A percentile compares a stretch with the other conserved stretches of the same genome.
Evolutionary conservation across 257 asterid species (phyloP).

Genomic region (Solanum pinnatisectum): DNA sequence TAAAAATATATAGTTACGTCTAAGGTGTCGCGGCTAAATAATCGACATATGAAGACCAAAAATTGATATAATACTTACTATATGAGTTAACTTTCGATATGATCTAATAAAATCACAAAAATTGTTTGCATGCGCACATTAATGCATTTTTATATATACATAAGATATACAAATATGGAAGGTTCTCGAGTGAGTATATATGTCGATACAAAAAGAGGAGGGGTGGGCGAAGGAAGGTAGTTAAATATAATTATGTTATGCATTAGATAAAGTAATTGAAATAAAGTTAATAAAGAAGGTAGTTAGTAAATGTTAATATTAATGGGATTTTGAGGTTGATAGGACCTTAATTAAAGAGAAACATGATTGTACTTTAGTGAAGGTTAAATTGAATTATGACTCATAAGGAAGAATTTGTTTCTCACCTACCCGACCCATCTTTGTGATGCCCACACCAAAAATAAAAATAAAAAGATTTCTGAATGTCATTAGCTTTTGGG

Average conservation of each 20-base stretch:
- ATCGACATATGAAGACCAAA: background rate
- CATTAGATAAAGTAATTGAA: constrained; percentile 5
- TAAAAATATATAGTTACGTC: background rate
- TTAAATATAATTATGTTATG: background rate
- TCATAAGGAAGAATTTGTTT: constrained; percentile 33
- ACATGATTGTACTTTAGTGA: constrained; percentile 26
- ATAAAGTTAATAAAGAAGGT: constrained; percentile 1
- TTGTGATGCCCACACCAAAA: background rate
- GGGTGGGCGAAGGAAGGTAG: background rate
- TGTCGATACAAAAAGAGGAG: background rate
- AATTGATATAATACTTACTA: background rate
- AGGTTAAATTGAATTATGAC: constrained; percentile 19
- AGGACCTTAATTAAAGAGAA: constrained; percentile 14
- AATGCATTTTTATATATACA: background rate
- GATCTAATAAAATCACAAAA: background rate
- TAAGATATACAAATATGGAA: background rate
- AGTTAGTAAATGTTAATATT: constrained; percentile 10
- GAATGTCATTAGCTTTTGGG: constrained; percentile 22
- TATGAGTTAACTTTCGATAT: background rate
- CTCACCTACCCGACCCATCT: constrained; percentile 80
- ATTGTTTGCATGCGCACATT: background rate
- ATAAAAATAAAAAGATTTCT: background rate
- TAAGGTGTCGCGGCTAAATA: too few species aligned
- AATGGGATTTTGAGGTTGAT: constrained; percentile 14
- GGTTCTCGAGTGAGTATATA: background rate